phyloP scores from a whole-genome alignment of 2,329 filamentous ascomycete species.

The Diaporthe citriasiana region DNA sequence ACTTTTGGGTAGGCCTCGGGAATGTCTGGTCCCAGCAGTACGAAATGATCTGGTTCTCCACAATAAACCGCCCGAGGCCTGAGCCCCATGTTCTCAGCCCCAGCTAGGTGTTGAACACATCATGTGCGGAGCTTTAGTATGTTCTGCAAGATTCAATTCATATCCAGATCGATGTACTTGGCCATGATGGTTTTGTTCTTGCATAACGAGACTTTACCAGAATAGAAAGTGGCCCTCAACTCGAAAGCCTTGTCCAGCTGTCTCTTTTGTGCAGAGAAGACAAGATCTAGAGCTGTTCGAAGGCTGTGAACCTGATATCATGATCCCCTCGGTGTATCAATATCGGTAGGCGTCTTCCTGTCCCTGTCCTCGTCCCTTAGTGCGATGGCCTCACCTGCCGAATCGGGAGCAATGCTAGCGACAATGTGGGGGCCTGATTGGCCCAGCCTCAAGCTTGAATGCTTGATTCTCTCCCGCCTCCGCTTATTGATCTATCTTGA shows the following conservation, averaged over 20 bases:
- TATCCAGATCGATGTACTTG: no score
- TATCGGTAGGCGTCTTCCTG: not conserved
- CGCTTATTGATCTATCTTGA: not conserved
- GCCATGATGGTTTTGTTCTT: no score
- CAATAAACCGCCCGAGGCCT: no score
- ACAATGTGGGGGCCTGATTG: slow-evolving; percentile 19
- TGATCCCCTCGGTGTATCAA: not conserved
- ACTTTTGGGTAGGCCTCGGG: no score
- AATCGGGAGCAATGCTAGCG: not conserved
- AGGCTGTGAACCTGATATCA: not conserved
- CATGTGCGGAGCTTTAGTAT: not conserved
- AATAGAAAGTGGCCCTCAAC: no score
- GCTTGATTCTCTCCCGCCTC: not conserved
- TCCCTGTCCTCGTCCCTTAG: not conserved
- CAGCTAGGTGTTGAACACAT: not conserved
- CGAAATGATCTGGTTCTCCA: no score
- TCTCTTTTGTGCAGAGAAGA: not conserved
- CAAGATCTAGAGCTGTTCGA: not conserved
- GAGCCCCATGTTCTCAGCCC: no score
- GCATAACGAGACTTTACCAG: no score
- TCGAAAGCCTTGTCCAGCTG: not conserved
- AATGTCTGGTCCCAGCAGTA: no score
- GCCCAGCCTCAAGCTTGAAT: slow-evolving; percentile 6
- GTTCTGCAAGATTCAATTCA: not conserved
- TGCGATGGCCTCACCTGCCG: slow-evolving; percentile 7